Evolutionary conservation across 768 basidiomycete species (phyloP), one percentile per base, ranked within the genome.

Genomic region (Suillus variegatus): DNA sequence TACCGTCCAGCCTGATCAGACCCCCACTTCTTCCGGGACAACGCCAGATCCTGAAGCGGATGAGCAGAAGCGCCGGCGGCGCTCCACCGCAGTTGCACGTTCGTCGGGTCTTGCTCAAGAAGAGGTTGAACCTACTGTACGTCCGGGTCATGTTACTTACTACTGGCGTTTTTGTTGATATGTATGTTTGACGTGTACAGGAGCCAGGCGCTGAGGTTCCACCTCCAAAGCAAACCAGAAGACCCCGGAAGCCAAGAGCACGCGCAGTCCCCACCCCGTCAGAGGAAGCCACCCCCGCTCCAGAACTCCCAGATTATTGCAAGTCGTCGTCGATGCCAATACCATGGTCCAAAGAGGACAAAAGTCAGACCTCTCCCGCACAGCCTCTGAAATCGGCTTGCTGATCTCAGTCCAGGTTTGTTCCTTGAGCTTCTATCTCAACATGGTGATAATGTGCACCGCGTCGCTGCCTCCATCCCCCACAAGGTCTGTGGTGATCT

Each of bases 21-120:
- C 82, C 1, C 70, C 77, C 0, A 83, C 82, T 6, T 81, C 83
- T 51, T 69, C 73, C 61, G 75, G 73, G 57, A 77, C 76, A 40
- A 89, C 88, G 0, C 88, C 90, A 1, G 90, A 90, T 40, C 89
- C 90, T 4, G 90, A 91, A 68, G 88, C 87, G 43, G 89, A 91
- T 64, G 79, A 79, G 62, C 77, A 79, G 44, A 78, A 80, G 65
- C 79, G 84, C 66, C 74, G 75, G 28, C 76, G 82, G 18, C 77
- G 81, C 63, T 74, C 76, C 46, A 78, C 72, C 62, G 52, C 32
- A 18, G 71, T 70, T 44, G 70, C 72, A 70, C 72, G 62, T 70
- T 66, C 75, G 28, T 66, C 71, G 16, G 72, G 75, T 64, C 75
- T 69, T 67, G 70, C 70, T 71, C 71, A 72, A 61, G 75, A 72